Evolutionary conservation across 2,329 filamentous ascomycete genomes (phyloP).

Genomic region (Calcarisporium arbuscula): DNA sequence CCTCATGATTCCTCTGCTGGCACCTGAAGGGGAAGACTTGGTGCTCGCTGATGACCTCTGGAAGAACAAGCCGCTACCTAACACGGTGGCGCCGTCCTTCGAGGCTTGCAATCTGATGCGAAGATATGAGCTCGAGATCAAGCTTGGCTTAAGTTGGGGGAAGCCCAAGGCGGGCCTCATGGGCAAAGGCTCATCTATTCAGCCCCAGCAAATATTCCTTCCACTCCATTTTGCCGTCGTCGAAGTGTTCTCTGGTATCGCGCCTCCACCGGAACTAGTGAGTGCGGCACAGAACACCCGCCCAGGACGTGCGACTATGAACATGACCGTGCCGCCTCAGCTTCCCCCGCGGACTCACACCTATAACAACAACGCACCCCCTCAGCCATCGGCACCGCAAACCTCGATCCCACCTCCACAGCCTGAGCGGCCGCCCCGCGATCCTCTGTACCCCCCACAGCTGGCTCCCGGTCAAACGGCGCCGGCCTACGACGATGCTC

Average conservation of each 20-base stretch:
- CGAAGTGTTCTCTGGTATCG: conserved; percentile 81
- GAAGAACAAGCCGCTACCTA: conserved; percentile 67
- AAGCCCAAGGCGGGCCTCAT: conserved; percentile 35
- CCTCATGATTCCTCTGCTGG: conserved; percentile 64
- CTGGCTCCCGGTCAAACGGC: conserved; percentile 37
- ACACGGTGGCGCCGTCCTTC: conserved; percentile 82
- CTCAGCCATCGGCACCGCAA: conserved; percentile 15
- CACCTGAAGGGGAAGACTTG: conserved; percentile 54
- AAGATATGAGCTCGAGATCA: conserved; percentile 76
- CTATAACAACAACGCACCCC: conserved; percentile 14
- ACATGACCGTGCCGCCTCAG: conserved; percentile 21
- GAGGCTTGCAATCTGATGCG: conserved; percentile 81
- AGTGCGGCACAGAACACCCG: conserved; percentile 42
- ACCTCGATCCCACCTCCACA: conserved; percentile 12
- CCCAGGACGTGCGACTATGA: conserved; percentile 32
- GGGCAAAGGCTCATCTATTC: conserved; percentile 15
- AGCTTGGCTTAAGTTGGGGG: conserved; percentile 71
- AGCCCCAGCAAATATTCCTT: conserved; percentile 67
- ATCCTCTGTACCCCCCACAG: conserved; percentile 54
- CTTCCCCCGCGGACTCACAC: conserved; percentile 24
- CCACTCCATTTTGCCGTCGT: conserved; percentile 70
- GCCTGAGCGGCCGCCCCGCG: conserved; percentile 27
- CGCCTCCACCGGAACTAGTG: conserved; percentile 70
- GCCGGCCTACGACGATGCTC: conserved; percentile 63
- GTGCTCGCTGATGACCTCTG: conserved; percentile 67